Evolutionary conservation across 495 filamentous ascomycete genomes (phyloP).

Genomic region (Aspergillus sclerotioniger): DNA sequence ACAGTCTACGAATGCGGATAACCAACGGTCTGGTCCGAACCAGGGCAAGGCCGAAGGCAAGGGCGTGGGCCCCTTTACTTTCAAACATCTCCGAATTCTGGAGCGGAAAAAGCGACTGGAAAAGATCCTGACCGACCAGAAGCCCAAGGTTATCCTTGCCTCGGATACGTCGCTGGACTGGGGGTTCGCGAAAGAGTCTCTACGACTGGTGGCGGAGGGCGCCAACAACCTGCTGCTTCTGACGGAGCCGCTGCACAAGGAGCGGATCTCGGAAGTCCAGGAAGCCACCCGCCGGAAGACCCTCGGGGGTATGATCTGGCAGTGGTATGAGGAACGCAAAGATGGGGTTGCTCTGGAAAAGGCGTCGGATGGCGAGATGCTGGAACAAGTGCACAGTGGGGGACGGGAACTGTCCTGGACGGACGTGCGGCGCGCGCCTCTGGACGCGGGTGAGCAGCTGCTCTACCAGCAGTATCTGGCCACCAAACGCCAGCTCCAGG

Average conservation of each 20-base stretch:
- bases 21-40: conserved; percentile 32
- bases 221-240: conserved; percentile 79
- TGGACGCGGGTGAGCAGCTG: conserved; percentile 70
- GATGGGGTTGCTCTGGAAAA: conserved; percentile 62
- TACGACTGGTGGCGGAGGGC: conserved; percentile 71
- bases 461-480: conserved; percentile 91
- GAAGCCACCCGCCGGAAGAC: conserved; percentile 33
- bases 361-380: conserved; percentile 54
- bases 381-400: conserved; percentile 63
- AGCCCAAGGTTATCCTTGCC: conserved; percentile 79
- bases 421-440: conserved; percentile 57
- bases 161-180: conserved; percentile 88
- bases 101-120: conserved; percentile 73
- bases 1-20: conserved; percentile 38
- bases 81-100: conserved; percentile 77
- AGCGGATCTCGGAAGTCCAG: conserved; percentile 30
- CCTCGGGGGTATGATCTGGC: conserved; percentile 63
- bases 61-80: conserved; percentile 79
- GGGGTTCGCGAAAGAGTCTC: conserved; percentile 88
- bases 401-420: conserved; percentile 60
- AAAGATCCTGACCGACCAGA: conserved; percentile 50
- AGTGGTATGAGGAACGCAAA: conserved; percentile 67
- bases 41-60: conserved; percentile 41
- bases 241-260: conserved; percentile 62
- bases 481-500: conserved; percentile 74